Conservation (phyloP, 2,329 filamentous ascomycete species). For the Talaromyces sp. region DNA sequence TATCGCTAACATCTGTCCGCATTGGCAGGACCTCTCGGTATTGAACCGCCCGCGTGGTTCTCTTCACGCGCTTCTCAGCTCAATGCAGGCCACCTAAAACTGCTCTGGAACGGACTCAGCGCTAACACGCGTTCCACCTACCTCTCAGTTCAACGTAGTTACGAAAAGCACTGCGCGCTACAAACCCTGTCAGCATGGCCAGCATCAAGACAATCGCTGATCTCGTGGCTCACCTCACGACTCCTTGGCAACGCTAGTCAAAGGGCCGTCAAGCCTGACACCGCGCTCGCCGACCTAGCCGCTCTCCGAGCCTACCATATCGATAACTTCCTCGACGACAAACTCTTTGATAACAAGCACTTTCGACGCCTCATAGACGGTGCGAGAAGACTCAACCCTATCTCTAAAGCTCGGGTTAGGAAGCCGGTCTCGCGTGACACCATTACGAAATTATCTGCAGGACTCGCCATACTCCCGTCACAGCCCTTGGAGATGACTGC, state of each 20-base stretch:
- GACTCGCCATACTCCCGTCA: background rate
- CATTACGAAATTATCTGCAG: conserved; percentile 5
- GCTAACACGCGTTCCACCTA: conserved; percentile 10
- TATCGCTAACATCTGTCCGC: conserved; percentile 7
- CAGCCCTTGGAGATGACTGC: conserved; percentile 1
- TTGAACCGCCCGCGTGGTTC: conserved; percentile 11
- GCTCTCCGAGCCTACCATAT: conserved; percentile 5
- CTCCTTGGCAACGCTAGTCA: conserved; percentile 2
- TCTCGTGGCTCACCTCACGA: conserved; percentile 4
- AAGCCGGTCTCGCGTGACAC: conserved; percentile 9
- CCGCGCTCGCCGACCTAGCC: conserved; percentile 10
- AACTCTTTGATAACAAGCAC: conserved; percentile 7
- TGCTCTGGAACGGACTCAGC: conserved; percentile 7
- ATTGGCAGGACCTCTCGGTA: conserved; percentile 10
- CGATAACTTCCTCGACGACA: conserved; percentile 8
- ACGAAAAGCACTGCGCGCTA: conserved; percentile 11
- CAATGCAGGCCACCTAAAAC: conserved; percentile 9
- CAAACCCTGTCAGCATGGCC: conserved; percentile 6
- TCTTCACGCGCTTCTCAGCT: conserved; percentile 11
- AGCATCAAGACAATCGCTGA: conserved; percentile 7
- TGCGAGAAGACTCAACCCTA: conserved; percentile 11
- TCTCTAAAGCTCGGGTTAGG: conserved; percentile 6
- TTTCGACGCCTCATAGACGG: conserved; percentile 11
- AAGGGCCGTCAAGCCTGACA: conserved; percentile 6
- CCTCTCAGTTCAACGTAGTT: conserved; percentile 6